These are phyloP conservation scores for Penicillium desertorum DNA, from an alignment of 495 filamentous ascomycete genomes.

Conservation along the genomic window DNA sequence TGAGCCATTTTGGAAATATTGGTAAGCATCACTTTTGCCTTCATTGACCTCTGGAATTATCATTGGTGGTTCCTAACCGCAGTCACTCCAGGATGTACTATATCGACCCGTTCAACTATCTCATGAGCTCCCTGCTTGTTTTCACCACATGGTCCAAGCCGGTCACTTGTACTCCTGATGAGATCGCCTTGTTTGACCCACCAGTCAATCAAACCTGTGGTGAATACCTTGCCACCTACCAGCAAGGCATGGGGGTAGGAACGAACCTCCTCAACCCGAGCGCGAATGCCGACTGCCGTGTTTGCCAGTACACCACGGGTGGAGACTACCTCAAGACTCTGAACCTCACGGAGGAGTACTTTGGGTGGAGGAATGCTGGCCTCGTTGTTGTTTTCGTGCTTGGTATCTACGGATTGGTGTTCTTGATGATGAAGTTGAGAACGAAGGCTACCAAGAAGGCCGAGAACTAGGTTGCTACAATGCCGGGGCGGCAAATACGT, in stretches of 20 bases:
- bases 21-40: conserved; percentile 3
- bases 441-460: no score
- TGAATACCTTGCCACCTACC: conserved; percentile 55
- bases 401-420: conserved; percentile 46
- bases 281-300: conserved; percentile 42
- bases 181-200: conserved; percentile 55
- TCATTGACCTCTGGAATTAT: no score
- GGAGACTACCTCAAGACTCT: conserved; percentile 37
- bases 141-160: conserved; percentile 43
- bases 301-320: conserved; percentile 49
- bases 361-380: conserved; percentile 40
- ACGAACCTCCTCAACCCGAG: conserved; percentile 49
- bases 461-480: no score
- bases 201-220: conserved; percentile 49
- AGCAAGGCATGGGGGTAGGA: conserved; percentile 45
- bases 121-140: conserved; percentile 57
- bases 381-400: conserved; percentile 39
- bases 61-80: background rate
- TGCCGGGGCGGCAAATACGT: no score
- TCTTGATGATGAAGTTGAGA: conserved; percentile 11
- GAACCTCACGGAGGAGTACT: conserved; percentile 38
- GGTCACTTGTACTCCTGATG: conserved; percentile 54
- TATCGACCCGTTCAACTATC: conserved; percentile 67
- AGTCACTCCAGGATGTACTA: conserved; percentile 57
- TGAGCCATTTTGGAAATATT: conserved; percentile 62